Percentiles rank a stretch among this genome's conserved stretches.
Conservation (phyloP, 495 filamentous ascomycete species). For the Massariosphaeria phaeospora region DNA sequence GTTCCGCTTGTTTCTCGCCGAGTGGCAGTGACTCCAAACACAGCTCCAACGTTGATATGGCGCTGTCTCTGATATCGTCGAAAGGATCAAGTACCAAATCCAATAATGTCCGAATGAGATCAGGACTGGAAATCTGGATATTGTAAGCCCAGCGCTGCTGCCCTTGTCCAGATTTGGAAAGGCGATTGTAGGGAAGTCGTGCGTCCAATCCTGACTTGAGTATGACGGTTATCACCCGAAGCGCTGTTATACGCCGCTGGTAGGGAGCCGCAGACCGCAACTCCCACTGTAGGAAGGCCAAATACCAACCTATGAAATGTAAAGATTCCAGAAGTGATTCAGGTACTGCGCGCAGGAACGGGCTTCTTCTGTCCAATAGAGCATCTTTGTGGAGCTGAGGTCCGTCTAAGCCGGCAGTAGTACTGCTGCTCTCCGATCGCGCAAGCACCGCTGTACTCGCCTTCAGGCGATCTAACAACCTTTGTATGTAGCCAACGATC, state of each 20-base stretch:
- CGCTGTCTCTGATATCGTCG: slow-evolving; percentile 75
- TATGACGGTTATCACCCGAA: slow-evolving; percentile 61
- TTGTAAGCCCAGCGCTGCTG: slow-evolving; percentile 49
- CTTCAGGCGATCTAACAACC: slow-evolving; percentile 46
- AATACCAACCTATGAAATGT: slow-evolving; percentile 63
- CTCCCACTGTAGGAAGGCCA: slow-evolving; percentile 64
- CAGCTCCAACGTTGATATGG: slow-evolving; percentile 55
- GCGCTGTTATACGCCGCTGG: slow-evolving; percentile 74
- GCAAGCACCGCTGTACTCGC: slow-evolving; percentile 29
- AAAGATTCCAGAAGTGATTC: slow-evolving; percentile 43
- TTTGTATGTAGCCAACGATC: slow-evolving; percentile 63
- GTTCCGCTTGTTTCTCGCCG: background rate
- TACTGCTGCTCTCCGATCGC: slow-evolving; percentile 17
- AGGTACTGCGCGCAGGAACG: background rate
- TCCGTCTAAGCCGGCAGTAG: background rate
- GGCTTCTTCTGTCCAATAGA: background rate
- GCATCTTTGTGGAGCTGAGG: background rate
- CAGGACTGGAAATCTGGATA: slow-evolving; percentile 52
- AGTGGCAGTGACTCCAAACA: slow-evolving; percentile 12
- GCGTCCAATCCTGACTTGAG: slow-evolving; percentile 52
- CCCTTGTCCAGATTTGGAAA: slow-evolving; percentile 38
- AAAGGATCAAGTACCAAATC: slow-evolving; percentile 84
- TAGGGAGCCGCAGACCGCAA: slow-evolving; percentile 74
- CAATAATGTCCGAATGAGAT: slow-evolving; percentile 52
- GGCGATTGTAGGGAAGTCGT: slow-evolving; percentile 13